Percentiles rank a stretch among this genome's conserved stretches.
Conservation (phyloP, 2,329 filamentous ascomycete genomes). For the Pseudodiploospora longispora region DNA sequence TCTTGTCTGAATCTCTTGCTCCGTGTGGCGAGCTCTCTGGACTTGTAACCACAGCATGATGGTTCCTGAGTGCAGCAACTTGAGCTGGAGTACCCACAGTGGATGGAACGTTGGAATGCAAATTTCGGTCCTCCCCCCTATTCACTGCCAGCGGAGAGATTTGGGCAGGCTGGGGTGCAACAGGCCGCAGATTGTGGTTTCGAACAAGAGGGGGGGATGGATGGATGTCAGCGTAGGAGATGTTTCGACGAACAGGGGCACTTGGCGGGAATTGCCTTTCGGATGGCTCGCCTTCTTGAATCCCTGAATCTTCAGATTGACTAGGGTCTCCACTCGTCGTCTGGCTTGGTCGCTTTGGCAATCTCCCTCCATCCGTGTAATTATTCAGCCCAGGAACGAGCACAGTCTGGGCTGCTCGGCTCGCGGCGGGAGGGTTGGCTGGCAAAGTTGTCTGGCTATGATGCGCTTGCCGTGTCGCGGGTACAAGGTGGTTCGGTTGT, state of each 20-base stretch:
- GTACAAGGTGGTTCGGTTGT: background rate
- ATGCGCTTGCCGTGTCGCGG: slow-evolving; percentile 1
- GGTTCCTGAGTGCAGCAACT: slow-evolving; percentile 47
- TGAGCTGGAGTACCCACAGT: slow-evolving; percentile 37
- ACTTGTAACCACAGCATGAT: slow-evolving; percentile 41
- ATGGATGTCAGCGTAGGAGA: slow-evolving; percentile 21
- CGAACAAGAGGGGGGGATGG: slow-evolving; percentile 57
- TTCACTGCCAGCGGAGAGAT: slow-evolving; percentile 50
- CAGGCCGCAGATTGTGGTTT: slow-evolving; percentile 63
- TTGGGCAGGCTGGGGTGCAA: slow-evolving; percentile 69
- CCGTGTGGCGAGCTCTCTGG: slow-evolving; percentile 53
- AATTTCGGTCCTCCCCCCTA: slow-evolving; percentile 22
- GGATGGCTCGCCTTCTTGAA: slow-evolving; percentile 16
- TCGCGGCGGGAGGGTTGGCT: slow-evolving; percentile 1
- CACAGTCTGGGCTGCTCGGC: slow-evolving; percentile 8
- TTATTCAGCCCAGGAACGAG: slow-evolving; percentile 25
- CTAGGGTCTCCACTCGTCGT: slow-evolving; percentile 32
- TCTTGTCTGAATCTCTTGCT: slow-evolving; percentile 40
- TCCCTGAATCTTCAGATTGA: slow-evolving; percentile 33
- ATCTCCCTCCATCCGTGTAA: slow-evolving; percentile 13
- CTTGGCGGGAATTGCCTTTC: slow-evolving; percentile 9
- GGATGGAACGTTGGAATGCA: slow-evolving; percentile 1
- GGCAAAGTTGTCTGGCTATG: slow-evolving; percentile 8
- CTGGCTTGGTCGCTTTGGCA: slow-evolving; percentile 12
- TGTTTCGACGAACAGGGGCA: slow-evolving; percentile 11